These are phyloP conservation scores for Cryptococcus hybrid DNA, from an alignment of 1,284 basidiomycete genomes.

Conservation along the genomic window DNA sequence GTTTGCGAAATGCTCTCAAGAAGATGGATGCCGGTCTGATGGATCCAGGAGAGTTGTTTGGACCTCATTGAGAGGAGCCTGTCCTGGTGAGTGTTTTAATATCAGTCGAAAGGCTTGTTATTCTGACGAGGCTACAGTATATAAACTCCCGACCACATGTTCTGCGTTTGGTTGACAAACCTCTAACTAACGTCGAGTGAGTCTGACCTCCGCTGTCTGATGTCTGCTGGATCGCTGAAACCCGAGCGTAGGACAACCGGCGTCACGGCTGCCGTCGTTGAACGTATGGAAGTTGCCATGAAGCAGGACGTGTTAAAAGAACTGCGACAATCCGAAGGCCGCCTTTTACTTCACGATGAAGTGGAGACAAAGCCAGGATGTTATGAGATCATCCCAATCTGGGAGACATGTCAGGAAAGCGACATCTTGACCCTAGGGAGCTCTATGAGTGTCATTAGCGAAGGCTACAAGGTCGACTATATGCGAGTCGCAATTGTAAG, in stretches of 20 bases:
- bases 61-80: conserved; percentile 95
- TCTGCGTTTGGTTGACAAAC: conserved; percentile 82
- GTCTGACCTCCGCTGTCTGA: conserved; percentile 26
- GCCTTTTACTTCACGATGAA: conserved; percentile 92
- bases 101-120: background rate
- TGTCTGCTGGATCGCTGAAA: conserved; percentile 16
- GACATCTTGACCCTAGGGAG: conserved; percentile 87
- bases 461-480: conserved; percentile 86
- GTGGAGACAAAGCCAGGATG: conserved; percentile 87
- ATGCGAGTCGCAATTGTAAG: conserved; percentile 79
- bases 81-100: conserved; percentile 59
- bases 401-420: conserved; percentile 78
- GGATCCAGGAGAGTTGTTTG: conserved; percentile 75
- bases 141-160: conserved; percentile 72
- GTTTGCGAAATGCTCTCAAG: conserved; percentile 75
- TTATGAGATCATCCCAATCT: conserved; percentile 79
- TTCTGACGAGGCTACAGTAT: conserved; percentile 25
- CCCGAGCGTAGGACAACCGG: conserved; percentile 73
- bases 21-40: conserved; percentile 72
- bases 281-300: conserved; percentile 85
- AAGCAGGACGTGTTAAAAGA: conserved; percentile 89
- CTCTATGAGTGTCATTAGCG: conserved; percentile 53
- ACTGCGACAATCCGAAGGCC: conserved; percentile 60
- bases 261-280: conserved; percentile 87
- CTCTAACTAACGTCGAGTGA: conserved; percentile 89